Conservation (phyloP, 106 monocot genomes). For the Apostasia ramifera region DNA sequence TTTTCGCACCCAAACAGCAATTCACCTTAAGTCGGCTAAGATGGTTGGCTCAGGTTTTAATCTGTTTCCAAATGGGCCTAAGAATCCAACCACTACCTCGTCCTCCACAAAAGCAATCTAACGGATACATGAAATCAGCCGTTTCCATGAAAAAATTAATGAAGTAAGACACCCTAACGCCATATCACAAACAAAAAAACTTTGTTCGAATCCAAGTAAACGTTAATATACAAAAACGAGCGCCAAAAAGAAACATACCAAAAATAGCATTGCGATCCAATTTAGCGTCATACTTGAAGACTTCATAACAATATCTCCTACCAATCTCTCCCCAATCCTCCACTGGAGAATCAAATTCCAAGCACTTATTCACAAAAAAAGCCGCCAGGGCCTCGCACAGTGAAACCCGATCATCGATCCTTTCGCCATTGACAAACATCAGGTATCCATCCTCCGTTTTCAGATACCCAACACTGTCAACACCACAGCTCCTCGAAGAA, state of each 20-base stretch:
- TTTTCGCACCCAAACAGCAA: too few relatives aligned
- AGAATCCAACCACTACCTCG: too few relatives aligned
- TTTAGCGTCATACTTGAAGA: background rate
- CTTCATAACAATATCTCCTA: constrained; percentile 5
- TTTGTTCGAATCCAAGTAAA: too few relatives aligned
- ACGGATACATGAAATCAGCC: too few relatives aligned
- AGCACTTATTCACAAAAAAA: constrained; percentile 8
- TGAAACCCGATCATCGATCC: constrained; percentile 12
- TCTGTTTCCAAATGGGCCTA: too few relatives aligned
- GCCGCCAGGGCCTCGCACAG: constrained; percentile 6
- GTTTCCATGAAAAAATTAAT: too few relatives aligned
- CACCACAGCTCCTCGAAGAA: constrained; percentile 9
- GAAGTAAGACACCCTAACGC: too few relatives aligned
- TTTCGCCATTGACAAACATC: constrained; percentile 6
- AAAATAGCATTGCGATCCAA: background rate
- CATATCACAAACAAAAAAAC: too few relatives aligned
- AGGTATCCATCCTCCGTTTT: constrained; percentile 8
- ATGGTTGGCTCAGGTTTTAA: too few relatives aligned
- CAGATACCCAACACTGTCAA: constrained; percentile 16
- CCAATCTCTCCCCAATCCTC: constrained; percentile 10
- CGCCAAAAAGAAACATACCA: constrained; percentile 2
- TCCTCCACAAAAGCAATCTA: too few relatives aligned
- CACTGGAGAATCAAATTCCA: constrained; percentile 3
- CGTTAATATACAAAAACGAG: background rate
- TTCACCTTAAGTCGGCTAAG: too few relatives aligned